Evolutionary conservation across 2,329 filamentous ascomycete genomes (phyloP), one percentile per base, ranked within the genome.

Genomic region (Colletotrichum eleusines): DNA sequence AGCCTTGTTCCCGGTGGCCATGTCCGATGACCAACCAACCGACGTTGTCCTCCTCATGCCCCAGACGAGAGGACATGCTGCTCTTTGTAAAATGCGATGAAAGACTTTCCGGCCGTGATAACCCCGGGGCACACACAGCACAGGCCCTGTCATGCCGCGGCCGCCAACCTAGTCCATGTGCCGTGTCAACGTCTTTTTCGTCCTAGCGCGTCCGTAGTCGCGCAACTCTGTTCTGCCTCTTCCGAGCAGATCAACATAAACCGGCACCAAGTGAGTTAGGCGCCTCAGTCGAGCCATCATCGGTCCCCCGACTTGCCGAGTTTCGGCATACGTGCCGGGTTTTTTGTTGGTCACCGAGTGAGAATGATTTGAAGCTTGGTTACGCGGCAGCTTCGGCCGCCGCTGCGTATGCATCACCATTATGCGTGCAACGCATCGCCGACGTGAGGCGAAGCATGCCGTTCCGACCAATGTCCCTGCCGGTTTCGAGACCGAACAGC

Each of bases 181-280:
- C 63, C 57, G 51, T 38, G 51, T 68, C 53, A 38, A 46, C 68
- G 38, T 68, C 58, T 40, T 40, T 63, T 63, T 20, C 58, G 53
- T 33, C 44, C 55, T 68, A 71, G 69, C 63, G 65, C n/a, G 40
- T 54, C 33, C 33, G 53, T 54, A 71, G 69, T 48, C 51, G 62
- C 51, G 62, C 69, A 69, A 68, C 53, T 68, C 46, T 59, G 69
- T 44, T 48, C 44, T 69, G 58, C 46, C 35, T 38, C 58, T 67
- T 40, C 38, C 46, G 64, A 60, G 54, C 18, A 40, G 69, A 71
- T 69, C 64, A 63, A 58, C 69, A 63, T 18, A 58, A 38, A 20
- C 64, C n/a, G 64, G 28, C 28, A 54, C 64, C 35, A 53, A 58
- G 28, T 54, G 5, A 68, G 64, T 63, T 68, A 54, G n/a, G n/a